These are phyloP conservation scores for Fusarium proliferatum DNA, from an alignment of 2,329 filamentous ascomycete species.

Conservation along the genomic window DNA sequence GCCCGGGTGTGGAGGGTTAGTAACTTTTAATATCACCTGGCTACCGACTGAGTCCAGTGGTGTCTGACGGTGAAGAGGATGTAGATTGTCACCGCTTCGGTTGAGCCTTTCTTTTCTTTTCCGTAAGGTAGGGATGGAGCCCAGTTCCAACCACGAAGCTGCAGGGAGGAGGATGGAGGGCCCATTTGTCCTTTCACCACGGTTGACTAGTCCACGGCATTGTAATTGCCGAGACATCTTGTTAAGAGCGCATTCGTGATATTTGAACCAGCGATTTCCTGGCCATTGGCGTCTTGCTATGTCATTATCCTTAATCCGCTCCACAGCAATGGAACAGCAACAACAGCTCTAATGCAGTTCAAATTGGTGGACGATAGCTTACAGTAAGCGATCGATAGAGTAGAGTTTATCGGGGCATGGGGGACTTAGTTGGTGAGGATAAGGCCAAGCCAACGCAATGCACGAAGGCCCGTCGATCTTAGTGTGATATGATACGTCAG, in stretches of 20 bases:
- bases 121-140: constrained; percentile 5
- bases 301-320: constrained; percentile 8
- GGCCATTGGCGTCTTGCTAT: background rate
- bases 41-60: background rate
- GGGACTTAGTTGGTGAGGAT: background rate
- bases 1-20: constrained; percentile 18
- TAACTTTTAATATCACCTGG: constrained; percentile 8
- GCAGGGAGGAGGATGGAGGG: background rate
- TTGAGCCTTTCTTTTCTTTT: background rate
- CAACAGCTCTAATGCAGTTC: background rate
- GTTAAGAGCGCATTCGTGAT: background rate
- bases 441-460: background rate
- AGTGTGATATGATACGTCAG: constrained; percentile 32
- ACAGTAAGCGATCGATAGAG: constrained; percentile 13
- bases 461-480: constrained; percentile 15
- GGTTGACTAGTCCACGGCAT: constrained; percentile 1
- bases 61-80: background rate
- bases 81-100: constrained; percentile 4
- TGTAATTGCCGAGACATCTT: constrained; percentile 10
- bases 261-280: background rate
- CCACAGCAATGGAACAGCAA: constrained; percentile 2
- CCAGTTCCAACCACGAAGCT: background rate
- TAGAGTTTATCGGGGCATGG: constrained; percentile 12
- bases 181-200: background rate
- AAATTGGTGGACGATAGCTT: background rate